Percentiles rank a stretch among this genome's conserved stretches.
These are phyloP conservation scores for Suillus ampliporus DNA, from an alignment of 768 basidiomycete species.

Conservation along the genomic window DNA sequence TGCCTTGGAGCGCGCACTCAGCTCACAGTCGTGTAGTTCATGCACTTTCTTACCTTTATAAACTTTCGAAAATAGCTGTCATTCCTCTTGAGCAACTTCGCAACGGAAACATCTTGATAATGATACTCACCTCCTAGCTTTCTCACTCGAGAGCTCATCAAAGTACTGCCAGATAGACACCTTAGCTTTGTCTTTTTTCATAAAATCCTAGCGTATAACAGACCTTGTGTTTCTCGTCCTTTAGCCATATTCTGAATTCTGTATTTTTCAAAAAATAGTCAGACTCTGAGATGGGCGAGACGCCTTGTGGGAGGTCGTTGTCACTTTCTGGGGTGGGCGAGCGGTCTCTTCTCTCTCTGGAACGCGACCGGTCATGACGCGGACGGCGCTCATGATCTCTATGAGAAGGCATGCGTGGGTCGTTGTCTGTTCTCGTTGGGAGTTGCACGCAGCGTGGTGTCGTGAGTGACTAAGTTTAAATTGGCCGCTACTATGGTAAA, in stretches of 20 bases:
- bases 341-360: conserved; percentile 19
- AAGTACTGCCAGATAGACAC: conserved; percentile 63
- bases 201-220: conserved; percentile 38
- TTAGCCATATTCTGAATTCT: conserved; percentile 89
- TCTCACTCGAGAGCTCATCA: conserved; percentile 83
- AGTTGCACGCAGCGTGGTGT: not conserved
- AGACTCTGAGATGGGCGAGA: conserved; percentile 71
- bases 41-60: conserved; percentile 61
- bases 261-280: conserved; percentile 91
- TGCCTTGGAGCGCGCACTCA: conserved; percentile 45
- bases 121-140: conserved; percentile 67
- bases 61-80: conserved; percentile 91
- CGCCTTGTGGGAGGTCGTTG: conserved; percentile 55
- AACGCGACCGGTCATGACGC: conserved; percentile 34
- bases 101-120: conserved; percentile 20
- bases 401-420: conserved; percentile 21
- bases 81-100: conserved; percentile 33
- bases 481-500: not conserved
- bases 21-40: conserved; percentile 6
- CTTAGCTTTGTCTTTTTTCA: conserved; percentile 29
- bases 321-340: conserved; percentile 54
- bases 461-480: not conserved
- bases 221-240: conserved; percentile 69
- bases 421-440: not conserved
- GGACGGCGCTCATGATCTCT: conserved; percentile 9